Percentiles rank a stretch among this genome's conserved stretches.
phyloP scores from a whole-genome alignment of 202 grass and related monocot genomes.

The Saccharum hybrid region DNA sequence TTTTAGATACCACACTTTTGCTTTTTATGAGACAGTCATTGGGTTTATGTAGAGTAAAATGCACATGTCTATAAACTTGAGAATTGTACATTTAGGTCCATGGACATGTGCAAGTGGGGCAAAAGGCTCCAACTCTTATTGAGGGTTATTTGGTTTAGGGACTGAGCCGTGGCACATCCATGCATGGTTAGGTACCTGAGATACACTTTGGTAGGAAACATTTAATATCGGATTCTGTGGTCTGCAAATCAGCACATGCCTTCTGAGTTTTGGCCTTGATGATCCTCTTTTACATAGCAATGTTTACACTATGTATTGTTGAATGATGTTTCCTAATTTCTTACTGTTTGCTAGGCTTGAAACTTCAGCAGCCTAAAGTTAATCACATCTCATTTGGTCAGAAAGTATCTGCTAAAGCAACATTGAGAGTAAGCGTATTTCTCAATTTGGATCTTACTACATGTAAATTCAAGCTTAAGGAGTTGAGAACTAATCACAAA shows the following conservation, averaged over 20 bases:
- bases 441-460: conserved; percentile 15
- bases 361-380: conserved; percentile 16
- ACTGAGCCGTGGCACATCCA: neutral
- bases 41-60: neutral
- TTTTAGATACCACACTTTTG: neutral
- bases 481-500: conserved; percentile 12
- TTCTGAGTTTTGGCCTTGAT: conserved; percentile 1
- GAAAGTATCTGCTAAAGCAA: conserved; percentile 43
- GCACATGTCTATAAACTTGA: neutral
- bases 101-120: neutral
- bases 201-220: neutral
- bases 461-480: neutral
- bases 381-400: conserved; percentile 50
- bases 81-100: conserved; percentile 10
- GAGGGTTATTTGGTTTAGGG: neutral
- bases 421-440: conserved; percentile 44
- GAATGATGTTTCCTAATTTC: neutral
- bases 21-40: neutral
- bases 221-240: neutral
- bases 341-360: conserved; percentile 25
- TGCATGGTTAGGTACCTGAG: neutral
- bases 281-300: conserved; percentile 13
- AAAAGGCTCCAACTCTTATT: neutral
- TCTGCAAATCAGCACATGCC: conserved; percentile 1
- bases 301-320: conserved; percentile 12